These are phyloP conservation scores for Pythium dissimile DNA, from an alignment of 352 stramenopile genomes.

Conservation along the genomic window DNA sequence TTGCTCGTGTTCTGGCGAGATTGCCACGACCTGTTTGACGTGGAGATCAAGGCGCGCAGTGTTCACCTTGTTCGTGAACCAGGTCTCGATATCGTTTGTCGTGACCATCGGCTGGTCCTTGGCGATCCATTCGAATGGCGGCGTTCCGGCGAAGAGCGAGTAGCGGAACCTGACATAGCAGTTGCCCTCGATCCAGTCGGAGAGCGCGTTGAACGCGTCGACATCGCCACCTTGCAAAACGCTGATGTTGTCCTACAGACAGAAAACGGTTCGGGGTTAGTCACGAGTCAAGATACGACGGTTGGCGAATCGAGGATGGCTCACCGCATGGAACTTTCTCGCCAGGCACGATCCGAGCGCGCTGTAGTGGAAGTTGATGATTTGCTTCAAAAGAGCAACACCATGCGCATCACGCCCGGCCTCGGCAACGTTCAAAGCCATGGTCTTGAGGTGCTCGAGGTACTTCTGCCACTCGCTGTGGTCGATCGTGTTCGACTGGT, in stretches of 20 bases:
- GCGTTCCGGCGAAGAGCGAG: conserved; percentile 32
- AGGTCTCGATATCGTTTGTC: conserved; percentile 19
- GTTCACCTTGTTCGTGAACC: conserved; percentile 29
- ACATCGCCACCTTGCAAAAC: not conserved
- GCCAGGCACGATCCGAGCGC: not conserved
- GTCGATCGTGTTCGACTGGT: not conserved
- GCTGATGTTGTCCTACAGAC: not conserved
- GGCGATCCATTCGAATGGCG: conserved; percentile 40
- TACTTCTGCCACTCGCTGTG: conserved; percentile 3
- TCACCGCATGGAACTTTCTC: not conserved
- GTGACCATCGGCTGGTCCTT: conserved; percentile 17
- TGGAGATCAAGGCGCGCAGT: conserved; percentile 22
- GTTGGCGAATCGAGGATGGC: not conserved
- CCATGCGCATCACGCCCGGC: not conserved
- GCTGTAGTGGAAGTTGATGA: conserved; percentile 15
- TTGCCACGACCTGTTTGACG: conserved; percentile 12
- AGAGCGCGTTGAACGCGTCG: not conserved
- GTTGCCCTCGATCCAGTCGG: conserved; percentile 19
- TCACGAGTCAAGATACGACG: no score
- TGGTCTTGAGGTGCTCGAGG: not conserved
- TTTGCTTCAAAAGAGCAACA: not conserved
- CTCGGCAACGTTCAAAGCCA: not conserved
- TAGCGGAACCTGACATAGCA: conserved; percentile 58
- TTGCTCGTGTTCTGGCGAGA: conserved; percentile 14
- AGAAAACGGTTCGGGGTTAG: no score